Conservation (phyloP, 2,329 filamentous ascomycete genomes). For the Didymella segeticola region DNA sequence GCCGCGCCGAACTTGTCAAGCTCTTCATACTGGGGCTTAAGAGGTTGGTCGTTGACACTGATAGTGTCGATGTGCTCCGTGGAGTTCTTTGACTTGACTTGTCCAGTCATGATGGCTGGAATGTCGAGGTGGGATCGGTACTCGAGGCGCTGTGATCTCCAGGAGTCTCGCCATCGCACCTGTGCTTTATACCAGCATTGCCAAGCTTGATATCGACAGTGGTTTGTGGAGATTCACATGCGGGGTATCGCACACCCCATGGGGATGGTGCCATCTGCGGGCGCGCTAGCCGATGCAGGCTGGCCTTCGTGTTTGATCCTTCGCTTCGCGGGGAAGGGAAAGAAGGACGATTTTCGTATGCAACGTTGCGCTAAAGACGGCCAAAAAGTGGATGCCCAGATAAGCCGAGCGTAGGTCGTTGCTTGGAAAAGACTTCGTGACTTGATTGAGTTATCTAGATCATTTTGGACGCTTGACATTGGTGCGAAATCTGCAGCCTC, state of each 20-base stretch:
- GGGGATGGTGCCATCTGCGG: slow-evolving; percentile 6
- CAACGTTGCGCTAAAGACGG: neutral
- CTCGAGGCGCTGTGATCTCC: neutral
- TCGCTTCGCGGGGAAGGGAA: slow-evolving; percentile 6
- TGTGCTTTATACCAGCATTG: slow-evolving; percentile 12
- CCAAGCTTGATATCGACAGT: slow-evolving; percentile 6
- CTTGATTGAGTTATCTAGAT: neutral
- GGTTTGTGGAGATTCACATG: slow-evolving; percentile 9
- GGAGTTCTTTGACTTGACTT: slow-evolving; percentile 9
- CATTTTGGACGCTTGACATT: neutral
- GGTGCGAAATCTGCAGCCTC: slow-evolving; percentile 14
- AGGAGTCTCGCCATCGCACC: neutral
- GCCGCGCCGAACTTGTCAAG: slow-evolving; percentile 36
- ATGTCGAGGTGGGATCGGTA: neutral
- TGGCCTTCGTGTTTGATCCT: slow-evolving; percentile 10
- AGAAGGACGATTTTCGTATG: neutral
- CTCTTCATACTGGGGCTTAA: slow-evolving; percentile 22
- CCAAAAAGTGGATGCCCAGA: neutral
- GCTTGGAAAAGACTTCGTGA: neutral
- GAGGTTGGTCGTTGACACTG: slow-evolving; percentile 14
- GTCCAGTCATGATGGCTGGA: slow-evolving; percentile 12
- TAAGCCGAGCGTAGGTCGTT: neutral
- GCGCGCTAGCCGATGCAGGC: slow-evolving; percentile 11
- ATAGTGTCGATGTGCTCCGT: slow-evolving; percentile 23
- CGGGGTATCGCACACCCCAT: slow-evolving; percentile 14